These are phyloP conservation scores for Penicillium daleae DNA, from an alignment of 495 filamentous ascomycete genomes.

Conservation along the genomic window DNA sequence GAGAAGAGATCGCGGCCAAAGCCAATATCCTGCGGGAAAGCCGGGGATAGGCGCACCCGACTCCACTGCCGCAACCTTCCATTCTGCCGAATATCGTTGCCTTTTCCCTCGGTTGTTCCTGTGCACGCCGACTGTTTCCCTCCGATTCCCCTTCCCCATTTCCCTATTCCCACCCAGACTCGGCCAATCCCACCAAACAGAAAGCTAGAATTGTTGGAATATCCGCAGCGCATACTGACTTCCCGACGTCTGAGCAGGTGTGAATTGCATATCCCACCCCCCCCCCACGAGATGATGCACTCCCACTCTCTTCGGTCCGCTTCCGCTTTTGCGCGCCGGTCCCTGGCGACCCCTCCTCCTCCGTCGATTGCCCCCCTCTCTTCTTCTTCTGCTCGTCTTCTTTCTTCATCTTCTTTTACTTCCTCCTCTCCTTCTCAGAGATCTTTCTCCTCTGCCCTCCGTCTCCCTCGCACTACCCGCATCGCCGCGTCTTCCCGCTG, in stretches of 20 bases:
- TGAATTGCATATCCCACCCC: slow-evolving; percentile 5
- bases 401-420: slow-evolving; percentile 30
- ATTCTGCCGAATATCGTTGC: slow-evolving; percentile 37
- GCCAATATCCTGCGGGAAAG: neutral
- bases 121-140: slow-evolving; percentile 8
- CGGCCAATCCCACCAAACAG: slow-evolving; percentile 27
- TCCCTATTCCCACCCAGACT: neutral
- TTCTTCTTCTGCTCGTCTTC: slow-evolving; percentile 36
- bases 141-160: slow-evolving; percentile 2
- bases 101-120: slow-evolving; percentile 33
- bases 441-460: slow-evolving; percentile 36
- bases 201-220: slow-evolving; percentile 11
- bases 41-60: slow-evolving; percentile 14
- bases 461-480: slow-evolving; percentile 30
- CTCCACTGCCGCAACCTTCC: slow-evolving; percentile 28
- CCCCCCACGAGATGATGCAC: slow-evolving; percentile 36
- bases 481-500: slow-evolving; percentile 40
- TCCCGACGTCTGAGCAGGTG: slow-evolving; percentile 10
- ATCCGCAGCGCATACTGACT: slow-evolving; percentile 25
- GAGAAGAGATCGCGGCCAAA: too few relatives aligned
- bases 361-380: slow-evolving; percentile 38
- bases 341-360: slow-evolving; percentile 39
- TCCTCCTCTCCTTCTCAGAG: slow-evolving; percentile 26
- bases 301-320: slow-evolving; percentile 44
- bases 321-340: slow-evolving; percentile 49